Base-by-base conservation (phyloP, 257 asterid genomes). In the Solanum tacnaense region DNA sequence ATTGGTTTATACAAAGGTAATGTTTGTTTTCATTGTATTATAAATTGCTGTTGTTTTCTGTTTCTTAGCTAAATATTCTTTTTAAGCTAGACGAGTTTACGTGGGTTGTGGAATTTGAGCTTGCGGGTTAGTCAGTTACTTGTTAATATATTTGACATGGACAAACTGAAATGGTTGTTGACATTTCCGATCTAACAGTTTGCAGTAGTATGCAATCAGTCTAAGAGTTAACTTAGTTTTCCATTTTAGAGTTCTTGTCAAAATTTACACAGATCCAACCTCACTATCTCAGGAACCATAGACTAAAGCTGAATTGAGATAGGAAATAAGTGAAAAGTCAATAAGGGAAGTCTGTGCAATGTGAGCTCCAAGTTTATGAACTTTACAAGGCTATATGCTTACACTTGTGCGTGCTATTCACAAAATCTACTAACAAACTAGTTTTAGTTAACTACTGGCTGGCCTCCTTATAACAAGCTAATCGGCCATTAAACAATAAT, bases 1-100 rank as follows among this genome's bases (percentile, higher is more conserved):
- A 94, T 95, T 96, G 91, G 90, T 36, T 35, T 91, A 90, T 84
- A 74, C 79, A 12, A 94, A 94, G 98, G 98, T 96, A 88, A 75
- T 68, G 20, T 46, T 81, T 2, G 21, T 46, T 81, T 13, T 46
- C 85, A 3, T 36, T 56, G 25, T 36, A 23, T 46, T 34, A 56
- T 12, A 23, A 15, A 21, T 75, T 31, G 32, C 52, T 49, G 25
- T 6, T 41, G 5, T 73, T 41, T 39, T 73, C 27, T 44, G 18
- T 41, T 39, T 68, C 20, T 39, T 2, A 68, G 74, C 74, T 67
- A 85, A 35, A 73, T 41, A n/a, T 27, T 38, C 9, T 25, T 25
- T 46, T 29, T 11, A 35, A 36, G 32, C 41, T 36, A 75, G 6
- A 74, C 36, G 31, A 35, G 49, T 35, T 73, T 73, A 49, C 35